Base-by-base conservation (phyloP, 345 rosid species). In the Syzygium grande region DNA sequence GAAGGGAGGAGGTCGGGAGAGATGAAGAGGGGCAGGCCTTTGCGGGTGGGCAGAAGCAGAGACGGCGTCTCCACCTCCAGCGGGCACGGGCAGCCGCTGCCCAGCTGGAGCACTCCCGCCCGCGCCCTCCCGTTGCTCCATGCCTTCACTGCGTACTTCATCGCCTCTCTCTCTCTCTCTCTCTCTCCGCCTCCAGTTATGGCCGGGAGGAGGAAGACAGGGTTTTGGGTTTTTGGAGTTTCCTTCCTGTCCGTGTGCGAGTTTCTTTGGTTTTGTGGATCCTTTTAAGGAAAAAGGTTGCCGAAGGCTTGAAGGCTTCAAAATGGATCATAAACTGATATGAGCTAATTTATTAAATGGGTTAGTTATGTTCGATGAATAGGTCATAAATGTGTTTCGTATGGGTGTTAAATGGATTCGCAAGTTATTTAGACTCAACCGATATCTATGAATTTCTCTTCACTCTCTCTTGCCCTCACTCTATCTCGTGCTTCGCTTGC, bases 1-100 rank as follows among this genome's bases (percentile, higher is more conserved):
- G 93, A 91, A 87, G 93, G 89, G 87, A 96, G 96, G 80, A 93
- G 93, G 92, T 96, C 98, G 9, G 98, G 98, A 21, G 98, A 86
- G 77, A 95, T 91, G 87, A 94, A 96, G 85, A 23, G 86, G 17
- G 98, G 98, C 55, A 95, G 89, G 27, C 97, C 95, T 87, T 95
- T 96, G 51, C 95, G 94, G 13, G 98, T 96, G 19, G 96, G 86
- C 46, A 96, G 93, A 88, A 96, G 95, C 59, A 96, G 94, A 84
- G 93, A 90, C 51, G 98, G 97, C 9, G 98, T 95, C 86, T 96
- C 95, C 90, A 91, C 65, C 87, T 86, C 53, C 90, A 90, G 23
- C 83, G 83, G 83, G 49, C 83, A 38, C 25, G 25, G 25, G 83
- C 49, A 5, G 80, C 83, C 79, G 91, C 90, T 88, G 85, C 89